Percentiles rank a stretch among this genome's conserved stretches.
phyloP scores from a whole-genome alignment of 1,284 basidiomycete species.

The Salmacisia buchloeana region DNA sequence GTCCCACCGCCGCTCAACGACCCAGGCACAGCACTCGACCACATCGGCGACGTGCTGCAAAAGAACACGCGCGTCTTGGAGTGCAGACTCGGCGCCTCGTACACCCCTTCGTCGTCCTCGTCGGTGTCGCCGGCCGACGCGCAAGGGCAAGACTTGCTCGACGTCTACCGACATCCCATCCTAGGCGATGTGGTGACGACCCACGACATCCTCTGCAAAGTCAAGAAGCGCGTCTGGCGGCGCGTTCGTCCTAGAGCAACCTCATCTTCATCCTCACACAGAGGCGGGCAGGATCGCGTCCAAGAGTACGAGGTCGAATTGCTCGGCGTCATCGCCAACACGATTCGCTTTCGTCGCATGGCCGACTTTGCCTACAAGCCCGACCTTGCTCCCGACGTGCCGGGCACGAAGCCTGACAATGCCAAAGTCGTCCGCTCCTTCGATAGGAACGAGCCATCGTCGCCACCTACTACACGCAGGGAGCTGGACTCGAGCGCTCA shows the following conservation, averaged over 20 bases:
- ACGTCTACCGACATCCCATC: slow-evolving; percentile 21
- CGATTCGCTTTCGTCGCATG: slow-evolving; percentile 69
- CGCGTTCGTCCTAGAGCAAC: neutral
- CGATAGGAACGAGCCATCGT: too few species aligned
- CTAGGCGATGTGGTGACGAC: slow-evolving; percentile 25
- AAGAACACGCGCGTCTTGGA: slow-evolving; percentile 25
- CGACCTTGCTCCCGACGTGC: slow-evolving; percentile 9
- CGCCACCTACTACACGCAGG: too few species aligned
- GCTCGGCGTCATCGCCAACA: slow-evolving; percentile 70
- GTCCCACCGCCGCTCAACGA: slow-evolving; percentile 21
- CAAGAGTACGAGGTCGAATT: slow-evolving; percentile 67
- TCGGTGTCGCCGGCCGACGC: neutral
- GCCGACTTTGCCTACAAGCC: slow-evolving; percentile 45
- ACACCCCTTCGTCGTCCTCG: slow-evolving; percentile 11
- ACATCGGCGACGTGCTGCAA: slow-evolving; percentile 24
- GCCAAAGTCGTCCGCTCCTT: neutral
- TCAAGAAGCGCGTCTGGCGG: slow-evolving; percentile 31
- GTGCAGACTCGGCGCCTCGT: slow-evolving; percentile 25
- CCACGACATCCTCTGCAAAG: slow-evolving; percentile 26
- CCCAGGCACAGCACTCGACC: slow-evolving; percentile 23
- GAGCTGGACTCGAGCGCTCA: too few species aligned
- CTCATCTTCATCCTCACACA: neutral
- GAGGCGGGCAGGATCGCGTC: slow-evolving; percentile 19
- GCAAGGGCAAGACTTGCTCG: neutral
- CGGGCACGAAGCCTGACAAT: neutral